Conservation (phyloP, 2,329 filamentous ascomycete species). For the Penicillium frequentans region DNA sequence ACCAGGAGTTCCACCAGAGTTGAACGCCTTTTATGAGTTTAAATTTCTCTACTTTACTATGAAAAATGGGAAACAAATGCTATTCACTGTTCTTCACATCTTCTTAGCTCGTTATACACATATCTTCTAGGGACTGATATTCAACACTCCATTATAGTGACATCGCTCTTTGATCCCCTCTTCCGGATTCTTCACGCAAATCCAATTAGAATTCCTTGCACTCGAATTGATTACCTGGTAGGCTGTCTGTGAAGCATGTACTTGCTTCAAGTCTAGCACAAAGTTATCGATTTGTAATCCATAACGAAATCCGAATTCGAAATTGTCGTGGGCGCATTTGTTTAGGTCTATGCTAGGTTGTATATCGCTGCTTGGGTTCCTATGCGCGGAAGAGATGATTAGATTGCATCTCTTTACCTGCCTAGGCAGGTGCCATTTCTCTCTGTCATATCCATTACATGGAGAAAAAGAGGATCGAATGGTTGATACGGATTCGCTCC, state of each 20-base stretch:
- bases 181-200: not conserved
- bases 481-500: not conserved
- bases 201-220: constrained; percentile 3
- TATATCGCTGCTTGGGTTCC: constrained; percentile 2
- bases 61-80: not conserved
- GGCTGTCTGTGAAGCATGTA: not conserved
- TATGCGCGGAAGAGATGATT: not conserved
- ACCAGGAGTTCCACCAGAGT: not conserved
- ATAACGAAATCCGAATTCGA: constrained; percentile 17
- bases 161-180: constrained; percentile 2
- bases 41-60: not conserved
- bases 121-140: not conserved
- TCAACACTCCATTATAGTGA: constrained; percentile 5
- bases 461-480: not conserved
- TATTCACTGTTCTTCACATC: not conserved
- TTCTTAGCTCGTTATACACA: not conserved
- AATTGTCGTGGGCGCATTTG: constrained; percentile 3
- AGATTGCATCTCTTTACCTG: not conserved
- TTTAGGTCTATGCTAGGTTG: constrained; percentile 10
- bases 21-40: not conserved
- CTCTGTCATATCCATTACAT: not conserved
- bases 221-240: constrained; percentile 7
- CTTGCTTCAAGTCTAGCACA: constrained; percentile 3
- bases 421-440: not conserved
- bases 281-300: constrained; percentile 14